Evolutionary conservation across 352 stramenopile species (phyloP), one percentile per base, ranked within the genome.

Genomic region (Phytophthora lateralis): DNA sequence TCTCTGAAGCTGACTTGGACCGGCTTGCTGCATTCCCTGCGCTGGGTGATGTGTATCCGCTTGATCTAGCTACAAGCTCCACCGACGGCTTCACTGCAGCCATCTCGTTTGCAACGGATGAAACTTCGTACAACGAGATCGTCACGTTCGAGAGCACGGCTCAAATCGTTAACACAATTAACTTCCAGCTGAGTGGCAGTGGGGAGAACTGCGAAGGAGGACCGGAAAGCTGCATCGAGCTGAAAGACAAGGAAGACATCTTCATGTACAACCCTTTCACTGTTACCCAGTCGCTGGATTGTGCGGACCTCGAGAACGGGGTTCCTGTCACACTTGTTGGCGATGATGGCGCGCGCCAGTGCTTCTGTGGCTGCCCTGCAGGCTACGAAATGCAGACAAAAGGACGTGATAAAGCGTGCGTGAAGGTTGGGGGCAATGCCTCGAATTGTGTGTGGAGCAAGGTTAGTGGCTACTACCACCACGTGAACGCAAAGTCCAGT

Each of bases 221-320:
- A 11, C 76, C 60, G 27, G 49, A 62, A 18, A 77, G 74, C 42
- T 76, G 56, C 39, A 66, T 88, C 39, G 42, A 71, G 38, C 53
- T 89, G 17, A 43, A 60, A 15, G 45, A 79, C 6, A 38, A 47
- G 1, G 58, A 76, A 1, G 76, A 89, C 24, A 56, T 91, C 29
- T 89, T 82, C 63, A 66, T 84, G 67, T 89, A 85, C 73, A 88
- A 88, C 45, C 78, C 79, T 35, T 84, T 86, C 60, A 69, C 48
- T 14, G 62, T 83, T 47, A 63, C 60, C 17, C 71, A 74, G 11
- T 62, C 63, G n/a, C 30, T 81, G 11, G 44, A 75, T 20, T 89
- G 82, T 43, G 58, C 37, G 3, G 45, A 64, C 5, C 55, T 89
- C 6, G 32, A 52, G 1, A 69, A 70, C 27, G 78, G 77, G 4